Base-by-base conservation (phyloP, 2,329 filamentous ascomycete genomes). In the Penicillium sclerotiorum region DNA sequence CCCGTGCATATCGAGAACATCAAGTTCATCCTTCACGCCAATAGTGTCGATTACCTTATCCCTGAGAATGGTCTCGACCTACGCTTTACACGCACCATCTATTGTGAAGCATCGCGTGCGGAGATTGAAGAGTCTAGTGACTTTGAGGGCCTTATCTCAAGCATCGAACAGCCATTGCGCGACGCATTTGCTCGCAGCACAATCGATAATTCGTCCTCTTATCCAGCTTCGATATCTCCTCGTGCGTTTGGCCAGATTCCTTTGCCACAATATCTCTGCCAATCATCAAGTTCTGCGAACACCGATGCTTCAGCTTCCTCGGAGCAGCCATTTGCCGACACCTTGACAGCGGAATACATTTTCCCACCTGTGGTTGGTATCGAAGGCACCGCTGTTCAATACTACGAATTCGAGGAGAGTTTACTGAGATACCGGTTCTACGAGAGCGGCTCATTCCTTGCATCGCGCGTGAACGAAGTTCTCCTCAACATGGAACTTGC, bases 21-120 rank as follows among this genome's bases (percentile, higher is more conserved):
- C 23, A 69, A 64, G 37, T 61, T 64, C 2, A 53, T 73, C 25
- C 23, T 67, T 5, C 28, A 50, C n/a, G 62, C 67, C 23, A 66
- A 54, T 43, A 63, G 59, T 30, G 62, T 70, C 13, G 71, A 74
- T 45, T 70, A 72, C 50, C 60, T 74, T 23, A 58, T 74, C 12
- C 72, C 72, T 1, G 71, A 74, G 49, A 66, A 62, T 22, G 55
- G 64, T 2, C 48, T 70, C 25, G 72, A 74, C 49, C 59, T 74
- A 33, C 71, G 71, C 12, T 74, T 74, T 45, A 70, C 66, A 2
- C 65, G 65, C 33, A 67, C 56, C 13, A 40, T 69, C 17, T 62
- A 65, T 39, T 62, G 57, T 5, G 61, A 73, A 15, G 45, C 73
- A 22, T 55, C 65, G 6, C 28, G 46, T 4, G 51, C 47, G 4